Evolutionary conservation across 495 filamentous ascomycete species (phyloP).

Genomic region (Penicillium lagena): DNA sequence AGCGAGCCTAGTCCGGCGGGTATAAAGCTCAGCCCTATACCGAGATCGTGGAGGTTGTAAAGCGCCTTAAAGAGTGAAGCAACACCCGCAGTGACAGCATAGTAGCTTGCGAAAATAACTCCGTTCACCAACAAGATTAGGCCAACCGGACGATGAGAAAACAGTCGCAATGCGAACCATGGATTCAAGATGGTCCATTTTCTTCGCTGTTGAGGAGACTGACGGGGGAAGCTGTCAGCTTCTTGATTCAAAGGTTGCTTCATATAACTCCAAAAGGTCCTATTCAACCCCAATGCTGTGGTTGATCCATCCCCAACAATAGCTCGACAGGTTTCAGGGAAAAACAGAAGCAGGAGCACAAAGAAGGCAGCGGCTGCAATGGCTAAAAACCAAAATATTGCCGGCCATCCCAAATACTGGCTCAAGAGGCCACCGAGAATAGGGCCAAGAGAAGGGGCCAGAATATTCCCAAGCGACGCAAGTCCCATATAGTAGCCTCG

Average conservation of each 20-base stretch:
- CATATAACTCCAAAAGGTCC: slow-evolving; percentile 6
- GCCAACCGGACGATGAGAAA: slow-evolving; percentile 48
- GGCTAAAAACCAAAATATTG: slow-evolving; percentile 70
- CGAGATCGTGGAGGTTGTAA: slow-evolving; percentile 27
- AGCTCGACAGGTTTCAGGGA: slow-evolving; percentile 37
- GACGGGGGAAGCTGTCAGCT: slow-evolving; percentile 24
- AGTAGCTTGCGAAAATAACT: slow-evolving; percentile 29
- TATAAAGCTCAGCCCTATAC: slow-evolving; percentile 30
- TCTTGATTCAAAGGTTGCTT: slow-evolving; percentile 12
- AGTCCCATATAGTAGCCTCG: slow-evolving; percentile 42
- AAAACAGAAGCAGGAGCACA: slow-evolving; percentile 20
- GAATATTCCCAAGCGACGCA: slow-evolving; percentile 25
- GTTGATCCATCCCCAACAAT: slow-evolving; percentile 38
- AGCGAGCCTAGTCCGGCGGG: slow-evolving; percentile 53
- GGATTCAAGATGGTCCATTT: slow-evolving; percentile 15
- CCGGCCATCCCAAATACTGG: slow-evolving; percentile 61
- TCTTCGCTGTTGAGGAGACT: slow-evolving; percentile 30
- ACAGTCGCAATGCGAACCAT: slow-evolving; percentile 35
- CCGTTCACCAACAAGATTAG: slow-evolving; percentile 42
- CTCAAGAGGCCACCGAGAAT: slow-evolving; percentile 59
- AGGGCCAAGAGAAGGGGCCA: slow-evolving; percentile 44
- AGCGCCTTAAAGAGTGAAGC: slow-evolving; percentile 17
- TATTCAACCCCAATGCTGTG: slow-evolving; percentile 14
- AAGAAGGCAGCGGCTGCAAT: slow-evolving; percentile 43
- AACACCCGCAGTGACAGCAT: slow-evolving; percentile 27